phyloP scores from a whole-genome alignment of 2,329 filamentous ascomycete species.

The Aspergillus unguis region DNA sequence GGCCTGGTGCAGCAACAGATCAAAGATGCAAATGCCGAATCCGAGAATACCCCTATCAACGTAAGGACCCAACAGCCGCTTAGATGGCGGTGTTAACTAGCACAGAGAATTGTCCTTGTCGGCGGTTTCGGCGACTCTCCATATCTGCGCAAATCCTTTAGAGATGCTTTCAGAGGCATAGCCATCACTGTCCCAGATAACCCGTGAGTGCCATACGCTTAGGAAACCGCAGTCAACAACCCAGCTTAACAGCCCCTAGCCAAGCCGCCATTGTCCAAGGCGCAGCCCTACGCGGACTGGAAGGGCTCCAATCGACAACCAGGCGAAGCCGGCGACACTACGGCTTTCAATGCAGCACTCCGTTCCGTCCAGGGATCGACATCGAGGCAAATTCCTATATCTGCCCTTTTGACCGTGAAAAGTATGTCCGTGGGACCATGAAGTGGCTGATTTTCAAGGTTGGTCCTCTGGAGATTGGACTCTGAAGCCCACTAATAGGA shows the following conservation, averaged over 20 bases:
- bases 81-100: background rate
- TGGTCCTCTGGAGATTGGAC: too few species aligned
- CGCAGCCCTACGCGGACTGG: conserved; percentile 7
- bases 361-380: background rate
- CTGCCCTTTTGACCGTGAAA: too few species aligned
- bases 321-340: conserved; percentile 9
- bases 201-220: background rate
- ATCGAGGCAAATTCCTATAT: background rate
- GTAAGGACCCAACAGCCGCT: background rate
- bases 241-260: background rate
- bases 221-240: background rate
- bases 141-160: background rate
- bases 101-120: conserved; percentile 6
- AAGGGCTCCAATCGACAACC: conserved; percentile 1
- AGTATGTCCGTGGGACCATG: too few species aligned
- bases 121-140: conserved; percentile 10
- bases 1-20: conserved; percentile 3
- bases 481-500: too few species aligned
- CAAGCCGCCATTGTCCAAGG: conserved; percentile 13
- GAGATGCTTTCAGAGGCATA: background rate
- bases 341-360: background rate
- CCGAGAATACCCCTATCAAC: background rate
- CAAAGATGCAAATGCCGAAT: background rate
- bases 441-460: too few species aligned
- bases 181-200: conserved; percentile 7